Evolutionary conservation across 164 flowering plant genomes (phyloP), one percentile per base, ranked within the genome.

Genomic region (Macadamia integrifolia): DNA sequence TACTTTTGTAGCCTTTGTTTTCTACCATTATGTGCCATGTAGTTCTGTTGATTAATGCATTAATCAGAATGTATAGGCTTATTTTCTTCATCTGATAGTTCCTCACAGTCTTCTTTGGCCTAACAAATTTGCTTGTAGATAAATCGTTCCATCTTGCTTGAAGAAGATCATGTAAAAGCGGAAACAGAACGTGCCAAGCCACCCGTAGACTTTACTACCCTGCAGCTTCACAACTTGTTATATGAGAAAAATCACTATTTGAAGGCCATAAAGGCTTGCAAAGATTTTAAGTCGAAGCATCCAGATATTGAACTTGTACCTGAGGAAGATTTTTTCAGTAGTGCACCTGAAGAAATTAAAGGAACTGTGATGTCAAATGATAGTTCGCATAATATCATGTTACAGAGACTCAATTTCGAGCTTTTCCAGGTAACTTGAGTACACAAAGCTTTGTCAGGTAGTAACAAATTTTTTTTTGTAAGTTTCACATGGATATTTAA

Each of bases 161-260:
- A 92, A 74, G 99, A 95, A 75, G 99, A 92, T 56, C 84, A 79
- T 23, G 85, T 86, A 50, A 95, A 92, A 68, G 81, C 86, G 5
- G 96, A 87, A 74, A 91, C 99, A 15, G 99, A 92, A 67, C 79
- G 80, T 15, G 98, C 94, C n/a, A 95, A 92, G 74, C 86, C 90
- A 43, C 95, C 98, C 0, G 98, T 95, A 49, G 98, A 95, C 80
- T 89, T 86, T 70, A 86, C 92, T 28, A 86, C 93, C 0, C 73
- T 95, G 86, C 98, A 95, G 88, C 91, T 95, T 70, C 98, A 92
- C 70, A 95, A 91, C 69, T 74, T 95, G 85, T 81, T 92, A 90
- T 95, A 95, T 65, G 99, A 95, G 83, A 92, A 92, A 75, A 91
- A 79, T 73, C 99, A 92, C 72, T 92, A 91, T 68, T 49, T 91